Conservation (phyloP, 2,329 filamentous ascomycete species). For the Phialophora macrospora region DNA sequence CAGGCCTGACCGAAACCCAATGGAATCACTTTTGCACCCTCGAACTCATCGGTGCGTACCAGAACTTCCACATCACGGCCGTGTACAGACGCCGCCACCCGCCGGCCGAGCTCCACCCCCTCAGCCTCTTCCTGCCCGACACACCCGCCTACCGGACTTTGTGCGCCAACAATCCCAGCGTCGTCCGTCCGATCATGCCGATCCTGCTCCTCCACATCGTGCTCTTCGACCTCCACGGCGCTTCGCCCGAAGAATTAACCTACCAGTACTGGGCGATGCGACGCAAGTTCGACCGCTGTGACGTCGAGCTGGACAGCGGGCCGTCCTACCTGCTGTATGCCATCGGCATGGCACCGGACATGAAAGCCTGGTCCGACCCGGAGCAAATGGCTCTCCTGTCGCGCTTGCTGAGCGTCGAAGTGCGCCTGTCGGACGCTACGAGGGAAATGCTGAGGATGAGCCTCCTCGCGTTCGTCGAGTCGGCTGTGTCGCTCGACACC, state of each 20-base stretch:
- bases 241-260: not conserved
- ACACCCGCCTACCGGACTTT: slow-evolving; percentile 1
- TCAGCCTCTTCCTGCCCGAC: slow-evolving; percentile 5
- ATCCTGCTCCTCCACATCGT: slow-evolving; percentile 9
- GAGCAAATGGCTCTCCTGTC: slow-evolving; percentile 7
- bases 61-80: not conserved
- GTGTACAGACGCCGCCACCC: not conserved
- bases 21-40: slow-evolving; percentile 3
- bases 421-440: not conserved
- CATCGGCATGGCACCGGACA: slow-evolving; percentile 9
- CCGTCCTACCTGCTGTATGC: slow-evolving; percentile 9
- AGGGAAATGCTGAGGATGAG: not conserved
- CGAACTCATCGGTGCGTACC: slow-evolving; percentile 4
- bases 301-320: slow-evolving; percentile 9
- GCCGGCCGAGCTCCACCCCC: not conserved
- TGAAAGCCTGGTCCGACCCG: slow-evolving; percentile 3
- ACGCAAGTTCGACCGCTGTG: slow-evolving; percentile 8
- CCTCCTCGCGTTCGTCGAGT: not conserved
- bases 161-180: not conserved
- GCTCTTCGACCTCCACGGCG: slow-evolving; percentile 7
- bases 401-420: slow-evolving; percentile 10
- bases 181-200: slow-evolving; percentile 4
- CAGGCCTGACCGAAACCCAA: not conserved
- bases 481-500: too few species aligned
- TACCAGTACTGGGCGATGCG: slow-evolving; percentile 12